Conservation (phyloP, 2,329 filamentous ascomycete genomes). For the Hymenoscyphus occultus region DNA sequence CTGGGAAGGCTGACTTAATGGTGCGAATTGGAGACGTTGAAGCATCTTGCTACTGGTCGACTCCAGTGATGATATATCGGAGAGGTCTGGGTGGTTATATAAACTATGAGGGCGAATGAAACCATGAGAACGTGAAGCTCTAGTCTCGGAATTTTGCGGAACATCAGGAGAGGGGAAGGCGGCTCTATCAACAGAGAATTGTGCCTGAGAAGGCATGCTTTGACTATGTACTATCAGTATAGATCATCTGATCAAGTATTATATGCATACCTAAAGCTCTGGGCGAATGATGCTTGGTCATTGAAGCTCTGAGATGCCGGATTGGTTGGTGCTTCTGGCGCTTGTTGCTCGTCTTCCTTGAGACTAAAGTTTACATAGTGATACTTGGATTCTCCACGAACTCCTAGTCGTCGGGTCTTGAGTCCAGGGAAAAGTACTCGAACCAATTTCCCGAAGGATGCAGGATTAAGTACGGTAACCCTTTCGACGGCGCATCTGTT, state of each 20-base stretch:
- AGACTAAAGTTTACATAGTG: constrained; percentile 77
- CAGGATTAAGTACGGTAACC: constrained; percentile 92
- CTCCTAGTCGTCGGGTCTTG: constrained; percentile 85
- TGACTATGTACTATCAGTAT: constrained; percentile 26
- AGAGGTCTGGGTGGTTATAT: constrained; percentile 58
- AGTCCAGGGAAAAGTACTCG: constrained; percentile 94
- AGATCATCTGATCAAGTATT: not conserved
- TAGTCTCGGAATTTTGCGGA: constrained; percentile 36
- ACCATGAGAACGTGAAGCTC: constrained; percentile 30
- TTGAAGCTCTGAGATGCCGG: constrained; percentile 48
- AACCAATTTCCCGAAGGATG: constrained; percentile 96
- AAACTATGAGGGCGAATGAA: constrained; percentile 47
- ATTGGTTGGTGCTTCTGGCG: constrained; percentile 39
- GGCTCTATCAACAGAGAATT: constrained; percentile 36
- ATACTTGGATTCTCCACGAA: constrained; percentile 96
- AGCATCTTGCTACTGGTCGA: constrained; percentile 55
- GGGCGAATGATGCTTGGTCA: constrained; percentile 47
- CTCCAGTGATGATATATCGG: constrained; percentile 57
- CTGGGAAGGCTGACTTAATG: constrained; percentile 52
- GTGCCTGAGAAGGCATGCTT: constrained; percentile 30
- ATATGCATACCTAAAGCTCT: constrained; percentile 49
- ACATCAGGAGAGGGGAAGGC: constrained; percentile 42
- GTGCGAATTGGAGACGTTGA: constrained; percentile 59
- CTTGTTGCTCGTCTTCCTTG: constrained; percentile 48
- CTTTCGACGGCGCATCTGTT: constrained; percentile 88